Percentiles rank a stretch among this genome's conserved stretches.
Conservation (phyloP, 2,329 filamentous ascomycete species). For the Claviceps sp. region DNA sequence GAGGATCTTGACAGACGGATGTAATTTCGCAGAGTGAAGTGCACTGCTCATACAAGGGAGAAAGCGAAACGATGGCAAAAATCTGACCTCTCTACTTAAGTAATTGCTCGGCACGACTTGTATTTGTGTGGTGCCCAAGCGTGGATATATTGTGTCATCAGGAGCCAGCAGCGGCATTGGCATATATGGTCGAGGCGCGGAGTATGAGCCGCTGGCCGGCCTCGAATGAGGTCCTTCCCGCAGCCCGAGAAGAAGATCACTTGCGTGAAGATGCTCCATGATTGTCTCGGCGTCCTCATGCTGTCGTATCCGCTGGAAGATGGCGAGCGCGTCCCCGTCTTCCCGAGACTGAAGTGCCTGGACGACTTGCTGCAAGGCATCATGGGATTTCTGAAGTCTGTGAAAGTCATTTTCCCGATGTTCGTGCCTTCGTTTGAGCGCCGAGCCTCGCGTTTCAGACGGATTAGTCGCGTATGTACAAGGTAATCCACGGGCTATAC, state of each 20-base stretch:
- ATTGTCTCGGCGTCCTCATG: background rate
- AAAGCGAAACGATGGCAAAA: background rate
- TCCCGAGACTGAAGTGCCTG: background rate
- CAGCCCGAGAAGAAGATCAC: constrained; percentile 1
- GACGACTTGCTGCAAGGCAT: background rate
- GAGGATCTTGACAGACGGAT: background rate
- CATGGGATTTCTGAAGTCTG: background rate
- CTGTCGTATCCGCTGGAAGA: background rate
- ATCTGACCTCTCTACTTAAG: background rate
- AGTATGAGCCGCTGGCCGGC: background rate
- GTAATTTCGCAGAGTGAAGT: background rate
- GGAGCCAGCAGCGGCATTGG: background rate
- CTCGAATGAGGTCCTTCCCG: background rate
- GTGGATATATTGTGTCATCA: background rate
- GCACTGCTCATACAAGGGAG: background rate
- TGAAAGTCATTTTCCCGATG: background rate
- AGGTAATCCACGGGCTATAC: background rate
- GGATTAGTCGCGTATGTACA: background rate
- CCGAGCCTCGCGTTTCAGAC: background rate
- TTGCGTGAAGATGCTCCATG: background rate
- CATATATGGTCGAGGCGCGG: background rate
- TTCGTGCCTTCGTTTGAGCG: constrained; percentile 1
- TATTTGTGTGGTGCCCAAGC: background rate
- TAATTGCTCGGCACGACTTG: background rate
- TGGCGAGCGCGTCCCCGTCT: background rate